Base-by-base conservation (phyloP, 106 monocot species). In the Posidonia australis region DNA sequence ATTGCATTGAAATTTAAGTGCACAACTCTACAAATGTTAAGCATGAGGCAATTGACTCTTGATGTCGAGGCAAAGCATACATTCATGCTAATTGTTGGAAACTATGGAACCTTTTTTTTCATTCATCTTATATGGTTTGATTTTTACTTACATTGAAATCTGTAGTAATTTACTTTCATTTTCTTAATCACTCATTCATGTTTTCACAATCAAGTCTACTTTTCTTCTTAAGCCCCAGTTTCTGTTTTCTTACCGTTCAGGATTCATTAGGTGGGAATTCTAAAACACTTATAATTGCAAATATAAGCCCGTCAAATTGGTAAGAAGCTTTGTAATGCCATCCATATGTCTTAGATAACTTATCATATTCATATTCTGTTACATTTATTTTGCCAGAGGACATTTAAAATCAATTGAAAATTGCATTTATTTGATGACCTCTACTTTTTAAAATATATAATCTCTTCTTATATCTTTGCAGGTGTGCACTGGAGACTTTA, bases 301-400 rank as follows among this genome's bases (percentile, higher is more conserved):
- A 96, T 74, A 86, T 96, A 66, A 96, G 90, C 64, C 96, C 96
- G 64, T 96, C 96, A n/a, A 90, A 81, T 78, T 84, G 96, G 96
- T 96, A 59, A 77, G 69, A 72, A 5, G 10, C 46, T 12, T 65
- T 55, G 61, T 13, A 12, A 14, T 59, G 18, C 5, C 6, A 55
- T 23, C 23, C 48, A 49, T 13, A 7, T 51, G 18, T 51, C 18
- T 51, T 51, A 7, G 1, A 51, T 12, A 22, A 18, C 22, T 20
- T 23, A 53, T 53, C 36, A 36, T 21, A 3, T 19, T 53, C n/a
- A 6, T 23, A 20, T 52, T 52, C 52, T 23, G 10, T 52, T 52
- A 19, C 52, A 3, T 52, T 7, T n/a, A 1, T 52, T 22, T 52
- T 9, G n/a, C n/a, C 10, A 53, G 23, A 20, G 23, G 20, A 21